Conservation (phyloP, 2,329 filamentous ascomycete genomes). For the Botrytis byssoidea region DNA sequence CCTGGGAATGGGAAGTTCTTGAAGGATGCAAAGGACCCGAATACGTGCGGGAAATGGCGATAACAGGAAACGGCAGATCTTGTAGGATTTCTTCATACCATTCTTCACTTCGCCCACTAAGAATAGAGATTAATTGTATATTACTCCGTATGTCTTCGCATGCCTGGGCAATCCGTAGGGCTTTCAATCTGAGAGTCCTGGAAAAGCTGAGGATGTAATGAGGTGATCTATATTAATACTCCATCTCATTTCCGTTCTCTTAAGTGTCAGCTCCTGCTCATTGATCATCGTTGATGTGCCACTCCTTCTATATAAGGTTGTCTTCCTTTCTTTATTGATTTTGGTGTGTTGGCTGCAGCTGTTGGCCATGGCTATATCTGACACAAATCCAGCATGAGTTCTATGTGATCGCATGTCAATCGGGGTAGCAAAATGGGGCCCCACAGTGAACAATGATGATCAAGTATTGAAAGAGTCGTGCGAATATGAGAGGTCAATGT, state of each 20-base stretch:
- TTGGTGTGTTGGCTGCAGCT: background rate
- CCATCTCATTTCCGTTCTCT: background rate
- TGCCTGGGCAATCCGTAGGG: background rate
- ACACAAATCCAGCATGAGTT: background rate
- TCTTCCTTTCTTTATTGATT: background rate
- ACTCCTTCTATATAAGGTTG: background rate
- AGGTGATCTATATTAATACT: background rate
- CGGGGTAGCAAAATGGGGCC: background rate
- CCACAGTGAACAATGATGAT: background rate
- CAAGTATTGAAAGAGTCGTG: background rate
- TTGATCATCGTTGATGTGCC: background rate
- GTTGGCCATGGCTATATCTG: background rate
- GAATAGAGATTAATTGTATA: background rate
- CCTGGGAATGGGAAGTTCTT: background rate
- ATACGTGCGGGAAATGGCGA: background rate
- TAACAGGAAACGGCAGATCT: background rate
- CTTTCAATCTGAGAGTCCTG: background rate
- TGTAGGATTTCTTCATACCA: background rate
- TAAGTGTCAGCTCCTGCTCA: background rate
- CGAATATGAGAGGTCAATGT: background rate
- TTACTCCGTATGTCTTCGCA: background rate
- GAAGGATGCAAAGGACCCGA: constrained; percentile 10
- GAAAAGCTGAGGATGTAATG: background rate
- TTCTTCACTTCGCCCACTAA: background rate
- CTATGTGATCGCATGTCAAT: too few species aligned